Evolutionary conservation across 2,329 filamentous ascomycete genomes (phyloP), one percentile per base, ranked within the genome.

Genomic region (Bipolaris bicolor): DNA sequence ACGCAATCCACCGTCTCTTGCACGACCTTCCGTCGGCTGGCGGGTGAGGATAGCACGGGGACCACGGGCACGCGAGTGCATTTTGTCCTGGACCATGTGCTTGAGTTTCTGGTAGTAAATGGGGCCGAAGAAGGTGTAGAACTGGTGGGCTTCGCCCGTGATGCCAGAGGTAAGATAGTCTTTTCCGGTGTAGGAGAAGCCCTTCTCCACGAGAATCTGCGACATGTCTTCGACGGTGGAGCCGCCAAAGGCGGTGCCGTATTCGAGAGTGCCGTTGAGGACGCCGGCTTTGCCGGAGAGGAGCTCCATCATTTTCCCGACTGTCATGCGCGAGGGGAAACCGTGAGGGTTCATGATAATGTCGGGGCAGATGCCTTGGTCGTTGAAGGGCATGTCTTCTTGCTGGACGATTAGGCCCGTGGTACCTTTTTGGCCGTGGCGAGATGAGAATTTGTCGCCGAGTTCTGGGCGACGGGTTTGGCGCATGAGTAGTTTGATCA

Each of bases 291-390:
- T 99, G 63, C 95, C 95, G 0, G 93, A 92, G 15, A 99, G 83
- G 43, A 97, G 90, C 75, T 99, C 95, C 49, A 99, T 86, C 82
- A 99, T 90, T 78, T 99, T 99, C 31, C 95, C 95, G 61, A 99
- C 95, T 52, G 95, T 99, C 95, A 99, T 99, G 77, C 95, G 95
- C 31, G 94, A 98, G 1, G 95, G 95, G 84, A 99, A 99, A 88
- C 95, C 95, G 80, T 99, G 95, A 0, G 96, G 95, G 81, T 99
- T 99, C 95, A 99, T 99, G 86, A 99, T 99, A 66, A 99, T 97
- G 77, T 99, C 95, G 0, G 95, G 95, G n/a, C 88, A 89, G 65
- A 99, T 86, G 2, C 95, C 96, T 50, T 84, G 82, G 77, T 99
- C 95, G 34, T 90, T 90, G 80, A 99, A 99, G 0, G 95, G 95